These are phyloP conservation scores for Aspergillus vadensis DNA, from an alignment of 2,329 filamentous ascomycete species.

Conservation along the genomic window DNA sequence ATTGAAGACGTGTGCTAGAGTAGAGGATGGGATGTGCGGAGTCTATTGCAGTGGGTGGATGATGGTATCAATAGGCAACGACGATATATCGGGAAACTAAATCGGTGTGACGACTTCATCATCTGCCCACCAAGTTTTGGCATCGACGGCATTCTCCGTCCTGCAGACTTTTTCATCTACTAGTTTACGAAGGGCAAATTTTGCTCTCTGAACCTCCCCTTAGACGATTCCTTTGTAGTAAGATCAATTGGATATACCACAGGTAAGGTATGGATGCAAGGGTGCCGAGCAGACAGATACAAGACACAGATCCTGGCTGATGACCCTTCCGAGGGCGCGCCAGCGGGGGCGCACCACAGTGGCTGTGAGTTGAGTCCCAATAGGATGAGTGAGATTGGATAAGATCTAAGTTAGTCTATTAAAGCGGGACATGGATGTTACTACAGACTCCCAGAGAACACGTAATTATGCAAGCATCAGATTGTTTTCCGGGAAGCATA, in stretches of 20 bases:
- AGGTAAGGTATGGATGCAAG: neutral
- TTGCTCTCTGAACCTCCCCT: neutral
- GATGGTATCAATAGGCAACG: neutral
- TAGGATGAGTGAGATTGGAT: no score
- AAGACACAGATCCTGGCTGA: neutral
- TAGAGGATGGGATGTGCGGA: neutral
- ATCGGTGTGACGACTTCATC: neutral
- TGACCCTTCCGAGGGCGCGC: neutral
- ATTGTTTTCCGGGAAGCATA: neutral
- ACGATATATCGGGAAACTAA: neutral
- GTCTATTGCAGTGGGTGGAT: neutral
- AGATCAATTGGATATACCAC: neutral
- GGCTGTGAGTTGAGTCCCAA: neutral
- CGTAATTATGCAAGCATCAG: no score
- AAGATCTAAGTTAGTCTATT: no score
- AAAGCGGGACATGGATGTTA: no score
- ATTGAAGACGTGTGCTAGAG: conserved; percentile 72
- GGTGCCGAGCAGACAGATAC: neutral
- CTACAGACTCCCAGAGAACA: no score
- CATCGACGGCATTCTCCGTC: neutral
- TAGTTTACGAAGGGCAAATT: neutral
- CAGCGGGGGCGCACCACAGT: neutral
- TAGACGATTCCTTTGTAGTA: neutral
- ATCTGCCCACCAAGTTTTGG: neutral
- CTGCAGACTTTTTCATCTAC: neutral